A percentile compares a stretch with the other conserved stretches of the same genome.
Evolutionary conservation across 768 basidiomycete species (phyloP).

Genomic region (Hygrocybe punicea): DNA sequence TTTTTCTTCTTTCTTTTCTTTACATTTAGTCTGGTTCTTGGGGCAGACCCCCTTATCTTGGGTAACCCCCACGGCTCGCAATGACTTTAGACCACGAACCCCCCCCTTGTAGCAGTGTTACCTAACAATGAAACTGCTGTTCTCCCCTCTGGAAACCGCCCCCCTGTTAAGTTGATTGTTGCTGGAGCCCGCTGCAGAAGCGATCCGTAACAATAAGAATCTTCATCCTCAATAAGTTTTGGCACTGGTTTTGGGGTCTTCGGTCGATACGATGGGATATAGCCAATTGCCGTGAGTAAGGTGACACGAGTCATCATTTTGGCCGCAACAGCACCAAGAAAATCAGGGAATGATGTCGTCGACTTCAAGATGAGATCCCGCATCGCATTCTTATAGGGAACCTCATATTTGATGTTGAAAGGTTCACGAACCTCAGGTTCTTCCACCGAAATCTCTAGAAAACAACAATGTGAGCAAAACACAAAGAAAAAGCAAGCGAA

Average conservation of each 20-base stretch:
- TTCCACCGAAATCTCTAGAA: not conserved
- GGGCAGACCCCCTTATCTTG: too few species aligned
- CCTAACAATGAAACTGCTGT: too few species aligned
- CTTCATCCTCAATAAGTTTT: conserved; percentile 18
- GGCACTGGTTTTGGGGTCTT: conserved; percentile 18
- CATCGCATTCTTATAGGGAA: not conserved
- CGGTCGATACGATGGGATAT: conserved; percentile 17
- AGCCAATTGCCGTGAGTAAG: conserved; percentile 14
- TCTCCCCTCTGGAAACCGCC: too few species aligned
- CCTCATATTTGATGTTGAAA: not conserved
- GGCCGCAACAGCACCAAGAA: not conserved
- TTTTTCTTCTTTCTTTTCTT: too few species aligned
- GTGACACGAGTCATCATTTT: conserved; percentile 4
- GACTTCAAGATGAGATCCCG: not conserved
- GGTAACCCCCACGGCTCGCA: too few species aligned
- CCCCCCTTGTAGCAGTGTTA: too few species aligned
- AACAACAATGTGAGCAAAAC: not conserved
- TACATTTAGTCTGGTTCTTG: too few species aligned
- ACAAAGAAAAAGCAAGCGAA: too few species aligned
- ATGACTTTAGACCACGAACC: too few species aligned
- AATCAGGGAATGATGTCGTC: not conserved
- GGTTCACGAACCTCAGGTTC: not conserved
- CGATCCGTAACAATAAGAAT: too few species aligned
- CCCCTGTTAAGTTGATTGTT: too few species aligned
- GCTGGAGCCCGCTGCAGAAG: too few species aligned